phyloP scores from a whole-genome alignment of 1,139 yeast genomes.

The Hansenula lynferdii region DNA sequence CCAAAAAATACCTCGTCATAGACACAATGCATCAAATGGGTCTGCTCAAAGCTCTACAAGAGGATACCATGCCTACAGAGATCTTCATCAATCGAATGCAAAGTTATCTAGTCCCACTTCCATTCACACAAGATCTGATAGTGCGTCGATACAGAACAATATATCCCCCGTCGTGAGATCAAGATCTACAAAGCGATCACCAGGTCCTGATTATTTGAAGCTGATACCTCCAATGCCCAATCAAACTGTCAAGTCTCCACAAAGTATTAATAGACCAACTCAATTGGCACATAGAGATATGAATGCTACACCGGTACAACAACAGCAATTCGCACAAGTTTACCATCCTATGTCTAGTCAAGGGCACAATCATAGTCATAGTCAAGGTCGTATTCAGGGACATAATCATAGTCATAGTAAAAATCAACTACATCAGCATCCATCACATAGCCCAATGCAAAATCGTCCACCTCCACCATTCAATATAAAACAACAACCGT shows the following conservation, averaged over 20 bases:
- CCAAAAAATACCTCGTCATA: neutral
- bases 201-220: conserved; percentile 13
- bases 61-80: conserved; percentile 1
- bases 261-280: neutral
- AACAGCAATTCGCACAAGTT: conserved; percentile 1
- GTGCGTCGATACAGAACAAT: neutral
- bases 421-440: conserved; percentile 1
- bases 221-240: conserved; percentile 20
- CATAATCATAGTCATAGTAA: conserved; percentile 1
- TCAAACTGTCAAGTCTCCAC: neutral
- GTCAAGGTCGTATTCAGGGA: neutral
- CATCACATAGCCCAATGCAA: neutral
- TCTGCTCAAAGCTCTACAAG: neutral
- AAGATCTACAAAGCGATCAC: conserved; percentile 10
- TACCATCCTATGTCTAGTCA: neutral
- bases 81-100: neutral
- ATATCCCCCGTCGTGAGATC: conserved; percentile 1
- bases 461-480: neutral
- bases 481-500: neutral
- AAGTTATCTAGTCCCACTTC: conserved; percentile 3
- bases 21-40: neutral
- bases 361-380: neutral
- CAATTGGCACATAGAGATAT: neutral
- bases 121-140: conserved; percentile 6
- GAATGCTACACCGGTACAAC: neutral